Conservation (phyloP, 2,329 filamentous ascomycete genomes). For the Colletotrichum truncatum region DNA sequence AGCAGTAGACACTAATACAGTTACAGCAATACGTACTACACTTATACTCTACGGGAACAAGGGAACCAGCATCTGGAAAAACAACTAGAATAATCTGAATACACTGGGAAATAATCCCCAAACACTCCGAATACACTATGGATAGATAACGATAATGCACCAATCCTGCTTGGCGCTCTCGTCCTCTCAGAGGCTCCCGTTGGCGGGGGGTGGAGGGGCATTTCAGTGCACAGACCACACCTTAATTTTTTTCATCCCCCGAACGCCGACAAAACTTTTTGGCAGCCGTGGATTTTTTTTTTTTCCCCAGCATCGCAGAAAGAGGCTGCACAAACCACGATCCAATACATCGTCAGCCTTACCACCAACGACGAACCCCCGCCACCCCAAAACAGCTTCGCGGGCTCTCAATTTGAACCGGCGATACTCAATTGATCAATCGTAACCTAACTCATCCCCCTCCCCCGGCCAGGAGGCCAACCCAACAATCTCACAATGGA, state of each 20-base stretch:
- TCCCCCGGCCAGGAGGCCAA: slow-evolving; percentile 14
- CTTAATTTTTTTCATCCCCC: slow-evolving; percentile 35
- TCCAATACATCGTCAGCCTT: slow-evolving; percentile 14
- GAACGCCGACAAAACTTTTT: slow-evolving; percentile 36
- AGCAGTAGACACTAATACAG: too few relatives aligned
- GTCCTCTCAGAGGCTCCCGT: slow-evolving; percentile 21
- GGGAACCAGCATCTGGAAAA: too few relatives aligned
- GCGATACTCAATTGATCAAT: slow-evolving; percentile 15
- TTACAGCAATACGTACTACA: too few relatives aligned
- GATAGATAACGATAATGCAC: too few relatives aligned
- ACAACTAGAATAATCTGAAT: too few relatives aligned
- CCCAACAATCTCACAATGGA: slow-evolving; percentile 70
- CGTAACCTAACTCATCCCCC: background rate
- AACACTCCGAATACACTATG: too few relatives aligned
- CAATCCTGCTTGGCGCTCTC: slow-evolving; percentile 14
- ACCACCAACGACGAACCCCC: background rate
- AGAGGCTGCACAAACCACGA: slow-evolving; percentile 4
- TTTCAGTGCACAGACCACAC: slow-evolving; percentile 39
- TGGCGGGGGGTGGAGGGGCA: slow-evolving; percentile 34
- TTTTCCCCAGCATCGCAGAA: background rate
- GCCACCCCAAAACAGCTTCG: background rate
- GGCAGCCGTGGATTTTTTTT: slow-evolving; percentile 27
- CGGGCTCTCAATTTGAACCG: too few relatives aligned
- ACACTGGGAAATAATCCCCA: too few relatives aligned
- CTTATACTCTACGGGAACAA: too few relatives aligned